Evolutionary conservation across 768 basidiomycete genomes (phyloP).

Genomic region (Tricholoma matsutake): DNA sequence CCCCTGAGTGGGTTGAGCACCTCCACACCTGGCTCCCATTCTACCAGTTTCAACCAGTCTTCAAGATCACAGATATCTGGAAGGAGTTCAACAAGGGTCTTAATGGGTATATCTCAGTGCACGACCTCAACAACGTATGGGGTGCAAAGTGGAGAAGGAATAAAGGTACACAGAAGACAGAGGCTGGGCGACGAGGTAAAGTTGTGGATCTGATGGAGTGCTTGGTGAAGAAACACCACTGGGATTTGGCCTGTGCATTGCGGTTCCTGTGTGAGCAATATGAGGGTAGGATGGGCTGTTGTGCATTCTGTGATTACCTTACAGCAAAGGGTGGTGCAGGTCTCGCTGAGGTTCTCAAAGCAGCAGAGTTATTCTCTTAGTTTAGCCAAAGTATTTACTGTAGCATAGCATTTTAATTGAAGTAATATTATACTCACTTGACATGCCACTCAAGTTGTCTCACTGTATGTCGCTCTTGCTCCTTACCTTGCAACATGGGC

Average conservation of each 20-base stretch:
- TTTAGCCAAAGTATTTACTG: neutral
- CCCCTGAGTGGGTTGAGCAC: neutral
- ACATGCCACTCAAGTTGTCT: neutral
- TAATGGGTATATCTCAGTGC: neutral
- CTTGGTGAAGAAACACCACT: neutral
- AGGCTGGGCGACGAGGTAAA: neutral
- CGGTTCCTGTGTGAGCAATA: neutral
- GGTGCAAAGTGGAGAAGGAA: neutral
- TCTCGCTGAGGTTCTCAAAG: neutral
- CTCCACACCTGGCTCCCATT: neutral
- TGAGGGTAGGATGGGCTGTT: neutral
- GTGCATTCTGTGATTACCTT: neutral
- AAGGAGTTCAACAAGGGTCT: neutral
- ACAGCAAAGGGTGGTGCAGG: neutral
- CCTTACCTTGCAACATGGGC: neutral
- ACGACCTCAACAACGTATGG: neutral
- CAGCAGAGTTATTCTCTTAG: neutral
- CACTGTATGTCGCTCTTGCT: neutral
- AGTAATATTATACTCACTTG: neutral
- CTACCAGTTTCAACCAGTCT: neutral
- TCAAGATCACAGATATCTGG: neutral
- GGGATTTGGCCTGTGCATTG: neutral
- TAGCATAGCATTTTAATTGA: neutral
- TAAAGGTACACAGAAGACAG: neutral
- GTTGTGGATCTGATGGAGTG: neutral